phyloP scores from a whole-genome alignment of 495 filamentous ascomycete genomes.

The Hypoxylon perforatum region DNA sequence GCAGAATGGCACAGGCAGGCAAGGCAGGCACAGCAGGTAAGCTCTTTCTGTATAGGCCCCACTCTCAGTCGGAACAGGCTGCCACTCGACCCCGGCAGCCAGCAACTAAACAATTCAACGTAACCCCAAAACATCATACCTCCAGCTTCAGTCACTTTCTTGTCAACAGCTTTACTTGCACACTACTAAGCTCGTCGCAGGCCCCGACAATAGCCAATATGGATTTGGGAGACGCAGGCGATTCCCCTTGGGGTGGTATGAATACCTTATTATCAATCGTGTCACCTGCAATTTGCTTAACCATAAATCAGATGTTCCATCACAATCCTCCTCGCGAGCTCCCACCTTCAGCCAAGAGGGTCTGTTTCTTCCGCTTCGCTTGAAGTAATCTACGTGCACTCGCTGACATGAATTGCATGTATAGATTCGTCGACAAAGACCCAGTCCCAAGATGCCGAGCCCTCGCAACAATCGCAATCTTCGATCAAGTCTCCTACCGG shows the following conservation, averaged over 20 bases:
- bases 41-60: conserved; percentile 10
- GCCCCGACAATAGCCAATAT: conserved; percentile 47
- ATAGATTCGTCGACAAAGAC: conserved; percentile 23
- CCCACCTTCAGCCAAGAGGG: conserved; percentile 39
- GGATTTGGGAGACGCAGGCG: conserved; percentile 71
- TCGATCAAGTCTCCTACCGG: conserved; percentile 47
- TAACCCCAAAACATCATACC: conserved; percentile 29
- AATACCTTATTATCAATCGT: conserved; percentile 41
- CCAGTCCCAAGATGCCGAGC: conserved; percentile 39
- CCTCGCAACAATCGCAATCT: conserved; percentile 44
- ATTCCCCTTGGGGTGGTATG: conserved; percentile 79
- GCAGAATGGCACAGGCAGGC: too few species aligned
- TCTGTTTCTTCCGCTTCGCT: conserved; percentile 11
- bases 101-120: conserved; percentile 23
- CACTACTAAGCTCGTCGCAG: conserved; percentile 18
- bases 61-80: conserved; percentile 16
- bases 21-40: too few species aligned
- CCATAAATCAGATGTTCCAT: conserved; percentile 65
- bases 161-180: conserved; percentile 25
- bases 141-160: conserved; percentile 9
- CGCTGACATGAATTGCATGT: conserved; percentile 45
- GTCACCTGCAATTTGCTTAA: conserved; percentile 35
- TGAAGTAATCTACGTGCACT: conserved; percentile 40
- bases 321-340: conserved; percentile 58
- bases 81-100: conserved; percentile 16